These are phyloP conservation scores for Rhodotorula sphaerocarpa DNA, from an alignment of 768 basidiomycete species.

Conservation along the genomic window DNA sequence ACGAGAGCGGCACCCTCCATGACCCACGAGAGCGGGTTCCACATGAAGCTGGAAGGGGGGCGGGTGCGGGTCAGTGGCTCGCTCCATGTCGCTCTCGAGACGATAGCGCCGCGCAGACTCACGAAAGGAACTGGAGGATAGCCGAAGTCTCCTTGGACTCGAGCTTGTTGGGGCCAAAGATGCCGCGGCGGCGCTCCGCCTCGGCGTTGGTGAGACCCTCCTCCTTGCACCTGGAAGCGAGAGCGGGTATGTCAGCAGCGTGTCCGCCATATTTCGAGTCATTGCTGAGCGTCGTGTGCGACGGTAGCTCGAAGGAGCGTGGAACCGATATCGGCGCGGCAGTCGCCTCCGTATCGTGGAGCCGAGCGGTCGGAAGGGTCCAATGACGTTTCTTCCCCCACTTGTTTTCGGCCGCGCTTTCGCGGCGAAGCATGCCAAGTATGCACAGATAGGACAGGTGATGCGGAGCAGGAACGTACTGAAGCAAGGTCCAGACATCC, in stretches of 20 bases:
- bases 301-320: too few relatives aligned
- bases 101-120: conserved; percentile 52
- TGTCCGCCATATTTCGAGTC: background rate
- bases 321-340: too few relatives aligned
- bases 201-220: conserved; percentile 68
- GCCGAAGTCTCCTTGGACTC: conserved; percentile 84
- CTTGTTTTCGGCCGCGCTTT: background rate
- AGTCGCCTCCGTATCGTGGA: too few relatives aligned
- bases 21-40: conserved; percentile 99
- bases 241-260: background rate
- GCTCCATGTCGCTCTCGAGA: conserved; percentile 41
- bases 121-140: conserved; percentile 55
- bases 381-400: background rate
- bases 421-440: too few relatives aligned
- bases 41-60: conserved; percentile 63
- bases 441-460: background rate
- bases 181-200: conserved; percentile 69
- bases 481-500: conserved; percentile 91
- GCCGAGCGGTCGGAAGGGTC: background rate
- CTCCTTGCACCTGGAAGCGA: conserved; percentile 55
- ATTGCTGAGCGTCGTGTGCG: too few relatives aligned
- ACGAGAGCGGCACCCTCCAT: conserved; percentile 88
- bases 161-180: conserved; percentile 94
- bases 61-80: background rate
- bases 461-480: conserved; percentile 43